Evolutionary conservation across 139 green algal genomes (phyloP).

Genomic region (Coelastrella sp.): DNA sequence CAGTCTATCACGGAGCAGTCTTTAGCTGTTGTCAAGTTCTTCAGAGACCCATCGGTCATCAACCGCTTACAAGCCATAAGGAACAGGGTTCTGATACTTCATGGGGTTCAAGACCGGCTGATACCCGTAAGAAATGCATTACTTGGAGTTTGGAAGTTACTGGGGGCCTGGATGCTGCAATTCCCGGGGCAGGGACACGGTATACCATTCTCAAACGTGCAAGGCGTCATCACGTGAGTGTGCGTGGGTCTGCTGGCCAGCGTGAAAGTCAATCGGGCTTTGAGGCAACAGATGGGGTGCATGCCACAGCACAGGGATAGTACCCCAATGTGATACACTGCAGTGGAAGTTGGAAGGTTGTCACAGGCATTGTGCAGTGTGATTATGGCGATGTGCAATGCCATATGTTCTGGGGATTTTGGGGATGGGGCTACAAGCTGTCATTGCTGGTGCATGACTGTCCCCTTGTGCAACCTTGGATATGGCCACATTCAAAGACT

Average conservation of each 20-base stretch:
- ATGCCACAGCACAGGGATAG: too few species aligned
- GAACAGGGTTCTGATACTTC: conserved; percentile 37
- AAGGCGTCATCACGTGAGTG: conserved; percentile 9
- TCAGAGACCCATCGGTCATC: neutral
- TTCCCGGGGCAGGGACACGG: conserved; percentile 22
- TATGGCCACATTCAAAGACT: too few species aligned
- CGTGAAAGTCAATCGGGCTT: neutral
- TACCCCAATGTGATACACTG: too few species aligned
- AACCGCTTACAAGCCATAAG: neutral
- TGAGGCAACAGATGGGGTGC: neutral
- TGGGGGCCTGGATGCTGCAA: conserved; percentile 30
- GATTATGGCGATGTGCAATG: too few species aligned
- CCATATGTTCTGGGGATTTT: too few species aligned
- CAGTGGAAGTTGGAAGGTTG: too few species aligned
- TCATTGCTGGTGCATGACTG: too few species aligned
- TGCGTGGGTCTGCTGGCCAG: neutral
- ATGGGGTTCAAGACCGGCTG: conserved; percentile 24
- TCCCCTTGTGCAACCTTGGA: too few species aligned
- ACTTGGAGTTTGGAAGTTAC: conserved; percentile 2
- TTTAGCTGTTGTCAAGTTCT: conserved; percentile 2
- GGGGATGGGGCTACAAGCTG: too few species aligned
- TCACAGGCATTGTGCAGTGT: too few species aligned
- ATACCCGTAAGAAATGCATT: neutral
- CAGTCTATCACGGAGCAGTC: conserved; percentile 18
- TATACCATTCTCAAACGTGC: conserved; percentile 13